phyloP scores from a whole-genome alignment of 345 rosid genomes.

The Rhizophora mangle region DNA sequence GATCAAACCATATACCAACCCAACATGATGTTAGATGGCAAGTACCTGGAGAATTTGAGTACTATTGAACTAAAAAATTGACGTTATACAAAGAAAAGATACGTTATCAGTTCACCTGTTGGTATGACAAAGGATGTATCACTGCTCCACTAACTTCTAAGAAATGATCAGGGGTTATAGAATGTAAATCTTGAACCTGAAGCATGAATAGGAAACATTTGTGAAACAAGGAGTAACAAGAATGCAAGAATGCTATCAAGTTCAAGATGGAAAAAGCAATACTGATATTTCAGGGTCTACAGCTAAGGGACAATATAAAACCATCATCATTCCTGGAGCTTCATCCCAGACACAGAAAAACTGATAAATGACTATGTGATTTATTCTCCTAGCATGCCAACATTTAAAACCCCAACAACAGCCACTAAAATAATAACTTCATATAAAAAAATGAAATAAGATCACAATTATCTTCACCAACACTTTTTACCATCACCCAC shows the following conservation, averaged over 20 bases:
- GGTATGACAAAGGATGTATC: constrained; percentile 89
- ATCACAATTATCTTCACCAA: too few species aligned
- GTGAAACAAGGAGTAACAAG: constrained; percentile 6
- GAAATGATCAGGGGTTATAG: constrained; percentile 78
- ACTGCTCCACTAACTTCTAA: constrained; percentile 94
- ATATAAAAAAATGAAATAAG: too few species aligned
- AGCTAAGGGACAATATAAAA: too few species aligned
- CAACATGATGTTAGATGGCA: neutral
- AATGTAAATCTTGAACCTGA: constrained; percentile 96
- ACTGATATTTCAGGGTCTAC: neutral
- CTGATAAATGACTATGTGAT: too few species aligned
- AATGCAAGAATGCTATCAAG: constrained; percentile 6
- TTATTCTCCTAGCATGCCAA: too few species aligned
- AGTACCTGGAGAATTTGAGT: neutral
- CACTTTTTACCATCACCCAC: too few species aligned
- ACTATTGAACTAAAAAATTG: neutral
- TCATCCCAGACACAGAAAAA: too few species aligned
- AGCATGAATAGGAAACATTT: constrained; percentile 11
- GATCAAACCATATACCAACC: too few species aligned
- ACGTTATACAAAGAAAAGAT: neutral
- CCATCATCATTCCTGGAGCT: too few species aligned
- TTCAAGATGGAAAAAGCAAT: neutral
- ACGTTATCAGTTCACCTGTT: constrained; percentile 56
- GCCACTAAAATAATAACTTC: too few species aligned
- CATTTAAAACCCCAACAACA: too few species aligned